Evolutionary conservation across 352 stramenopile genomes (phyloP).

Genomic region (Pythium dissotocum): DNA sequence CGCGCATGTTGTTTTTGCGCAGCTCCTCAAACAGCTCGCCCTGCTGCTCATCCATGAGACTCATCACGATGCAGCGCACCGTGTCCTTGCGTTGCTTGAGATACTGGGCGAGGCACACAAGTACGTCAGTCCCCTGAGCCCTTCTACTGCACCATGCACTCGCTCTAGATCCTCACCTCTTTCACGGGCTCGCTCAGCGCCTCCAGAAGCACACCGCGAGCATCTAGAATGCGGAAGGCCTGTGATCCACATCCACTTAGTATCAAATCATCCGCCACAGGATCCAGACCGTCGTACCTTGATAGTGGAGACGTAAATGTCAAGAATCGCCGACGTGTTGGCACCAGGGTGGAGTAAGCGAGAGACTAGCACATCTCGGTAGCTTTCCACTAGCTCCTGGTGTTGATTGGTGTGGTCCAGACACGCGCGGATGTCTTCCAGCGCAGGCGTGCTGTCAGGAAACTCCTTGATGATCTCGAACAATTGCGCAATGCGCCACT

Average conservation of each 20-base stretch:
- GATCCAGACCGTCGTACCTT: conserved; percentile 47
- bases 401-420: conserved; percentile 88
- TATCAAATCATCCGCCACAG: background rate
- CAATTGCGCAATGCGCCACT: conserved; percentile 89
- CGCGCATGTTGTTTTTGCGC: conserved; percentile 87
- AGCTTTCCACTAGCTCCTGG: conserved; percentile 70
- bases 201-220: conserved; percentile 91
- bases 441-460: conserved; percentile 86
- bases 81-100: conserved; percentile 94
- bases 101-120: conserved; percentile 75
- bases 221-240: conserved; percentile 93
- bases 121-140: background rate
- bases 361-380: conserved; percentile 75
- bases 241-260: conserved; percentile 10
- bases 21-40: conserved; percentile 97
- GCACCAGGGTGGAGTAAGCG: conserved; percentile 94
- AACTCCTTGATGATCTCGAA: conserved; percentile 98
- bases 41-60: conserved; percentile 87
- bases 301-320: conserved; percentile 98
- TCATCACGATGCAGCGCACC: conserved; percentile 96
- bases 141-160: no score
- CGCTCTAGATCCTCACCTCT: conserved; percentile 37
- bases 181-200: conserved; percentile 62
- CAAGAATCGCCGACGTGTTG: conserved; percentile 95
- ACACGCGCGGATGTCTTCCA: conserved; percentile 71